Evolutionary conservation across 257 asterid genomes (phyloP).

Genomic region (Penstemon davidsonii): DNA sequence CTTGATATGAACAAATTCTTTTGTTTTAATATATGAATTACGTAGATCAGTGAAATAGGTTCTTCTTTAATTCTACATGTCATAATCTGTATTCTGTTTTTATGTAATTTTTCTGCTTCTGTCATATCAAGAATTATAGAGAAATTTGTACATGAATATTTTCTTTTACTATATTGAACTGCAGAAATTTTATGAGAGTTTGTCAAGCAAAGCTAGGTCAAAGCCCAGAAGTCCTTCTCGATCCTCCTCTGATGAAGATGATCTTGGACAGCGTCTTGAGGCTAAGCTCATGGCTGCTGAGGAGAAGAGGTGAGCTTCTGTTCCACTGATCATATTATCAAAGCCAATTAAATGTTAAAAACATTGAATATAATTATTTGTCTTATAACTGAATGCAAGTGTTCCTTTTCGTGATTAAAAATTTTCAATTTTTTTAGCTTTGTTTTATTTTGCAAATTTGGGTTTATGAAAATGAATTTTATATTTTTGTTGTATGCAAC

Average conservation of each 20-base stretch:
- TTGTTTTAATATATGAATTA: too few relatives aligned
- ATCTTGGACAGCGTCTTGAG: constrained; percentile 90
- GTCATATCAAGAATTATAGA: background rate
- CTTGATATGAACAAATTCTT: too few relatives aligned
- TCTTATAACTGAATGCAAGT: too few relatives aligned
- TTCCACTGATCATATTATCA: background rate
- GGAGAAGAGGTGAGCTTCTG: constrained; percentile 61
- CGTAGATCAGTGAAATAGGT: too few relatives aligned
- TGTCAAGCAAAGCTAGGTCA: constrained; percentile 88
- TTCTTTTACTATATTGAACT: constrained; percentile 17
- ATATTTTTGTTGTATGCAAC: background rate
- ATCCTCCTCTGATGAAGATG: constrained; percentile 67
- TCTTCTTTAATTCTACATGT: too few relatives aligned
- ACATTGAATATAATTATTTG: background rate
- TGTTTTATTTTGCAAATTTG: too few relatives aligned
- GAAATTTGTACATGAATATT: constrained; percentile 2
- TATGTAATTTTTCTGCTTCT: too few relatives aligned
- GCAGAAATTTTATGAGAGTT: constrained; percentile 84
- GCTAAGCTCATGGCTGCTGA: constrained; percentile 98
- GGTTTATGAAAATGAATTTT: background rate
- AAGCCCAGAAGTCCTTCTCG: constrained; percentile 85
- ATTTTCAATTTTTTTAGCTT: background rate
- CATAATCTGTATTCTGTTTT: too few relatives aligned
- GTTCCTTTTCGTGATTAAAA: background rate
- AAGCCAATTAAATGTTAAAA: background rate